phyloP scores from a whole-genome alignment of 2,329 filamentous ascomycete species.

The Hymenoscyphus fraxineus region DNA sequence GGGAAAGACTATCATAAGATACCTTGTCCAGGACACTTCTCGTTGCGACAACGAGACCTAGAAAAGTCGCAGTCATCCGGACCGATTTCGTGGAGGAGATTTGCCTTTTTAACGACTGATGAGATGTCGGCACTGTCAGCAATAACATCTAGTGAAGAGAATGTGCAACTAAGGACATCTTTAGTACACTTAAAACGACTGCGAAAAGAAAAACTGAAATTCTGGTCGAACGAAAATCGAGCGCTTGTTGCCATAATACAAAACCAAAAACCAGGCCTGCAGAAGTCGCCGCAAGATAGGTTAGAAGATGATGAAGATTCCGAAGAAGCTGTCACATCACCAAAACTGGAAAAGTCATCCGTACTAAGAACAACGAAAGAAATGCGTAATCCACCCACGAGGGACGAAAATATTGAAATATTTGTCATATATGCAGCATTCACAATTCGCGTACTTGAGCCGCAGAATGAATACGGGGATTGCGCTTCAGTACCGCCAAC shows the following conservation, averaged over 20 bases:
- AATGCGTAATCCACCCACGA: not conserved
- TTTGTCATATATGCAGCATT: constrained; percentile 10
- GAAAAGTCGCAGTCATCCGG: constrained; percentile 4
- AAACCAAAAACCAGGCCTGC: not conserved
- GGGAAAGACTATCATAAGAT: constrained; percentile 6
- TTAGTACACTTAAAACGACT: constrained; percentile 8
- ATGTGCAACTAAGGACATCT: not conserved
- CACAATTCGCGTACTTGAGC: constrained; percentile 8
- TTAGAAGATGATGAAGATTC: not conserved
- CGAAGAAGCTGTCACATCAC: not conserved
- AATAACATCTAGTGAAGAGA: constrained; percentile 5
- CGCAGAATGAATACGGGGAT: constrained; percentile 2
- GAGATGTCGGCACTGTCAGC: constrained; percentile 1
- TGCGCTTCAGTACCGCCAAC: not conserved
- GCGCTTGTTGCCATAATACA: constrained; percentile 5
- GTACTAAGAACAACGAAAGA: not conserved
- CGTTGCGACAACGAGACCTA: constrained; percentile 1
- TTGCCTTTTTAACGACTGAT: constrained; percentile 7
- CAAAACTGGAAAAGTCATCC: not conserved
- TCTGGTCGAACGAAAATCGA: constrained; percentile 7
- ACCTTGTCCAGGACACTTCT: constrained; percentile 4
- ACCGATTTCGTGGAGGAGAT: constrained; percentile 8
- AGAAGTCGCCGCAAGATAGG: not conserved
- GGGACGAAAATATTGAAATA: not conserved
- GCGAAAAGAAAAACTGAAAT: constrained; percentile 7